These are phyloP conservation scores for Ceratocystis smalleyi DNA, from an alignment of 2,329 filamentous ascomycete genomes.

Conservation along the genomic window DNA sequence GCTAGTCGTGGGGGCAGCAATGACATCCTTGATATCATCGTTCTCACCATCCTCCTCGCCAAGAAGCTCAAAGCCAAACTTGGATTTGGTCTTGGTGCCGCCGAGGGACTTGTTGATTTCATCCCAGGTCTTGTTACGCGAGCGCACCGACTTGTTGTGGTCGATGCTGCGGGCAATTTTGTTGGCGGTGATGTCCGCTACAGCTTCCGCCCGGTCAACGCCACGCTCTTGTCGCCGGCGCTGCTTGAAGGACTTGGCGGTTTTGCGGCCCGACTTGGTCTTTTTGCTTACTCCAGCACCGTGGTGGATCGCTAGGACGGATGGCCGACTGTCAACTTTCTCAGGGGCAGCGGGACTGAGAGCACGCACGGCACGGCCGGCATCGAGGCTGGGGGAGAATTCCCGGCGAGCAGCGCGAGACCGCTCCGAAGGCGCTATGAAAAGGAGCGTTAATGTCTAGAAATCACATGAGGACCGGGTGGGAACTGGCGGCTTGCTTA, in stretches of 20 bases:
- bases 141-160: constrained; percentile 32
- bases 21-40: background rate
- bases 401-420: constrained; percentile 16
- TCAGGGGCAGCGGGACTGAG: constrained; percentile 9
- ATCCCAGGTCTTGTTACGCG: constrained; percentile 41
- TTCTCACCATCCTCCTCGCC: constrained; percentile 17
- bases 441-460: background rate
- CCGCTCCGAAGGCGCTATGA: constrained; percentile 13
- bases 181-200: constrained; percentile 41
- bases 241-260: constrained; percentile 39
- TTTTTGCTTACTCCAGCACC: constrained; percentile 54
- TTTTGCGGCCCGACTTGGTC: constrained; percentile 39
- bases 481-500: background rate
- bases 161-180: constrained; percentile 42
- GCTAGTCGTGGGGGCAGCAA: background rate
- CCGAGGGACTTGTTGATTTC: constrained; percentile 35
- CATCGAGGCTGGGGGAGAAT: constrained; percentile 14
- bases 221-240: constrained; percentile 40
- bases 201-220: constrained; percentile 42
- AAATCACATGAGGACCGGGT: background rate
- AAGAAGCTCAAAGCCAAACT: constrained; percentile 12
- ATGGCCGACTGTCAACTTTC: constrained; percentile 32
- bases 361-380: constrained; percentile 12
- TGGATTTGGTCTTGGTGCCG: constrained; percentile 19
- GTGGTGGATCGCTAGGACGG: constrained; percentile 54